These are phyloP conservation scores for Aureobasidium sp. DNA, from an alignment of 2,329 filamentous ascomycete genomes.

Conservation along the genomic window DNA sequence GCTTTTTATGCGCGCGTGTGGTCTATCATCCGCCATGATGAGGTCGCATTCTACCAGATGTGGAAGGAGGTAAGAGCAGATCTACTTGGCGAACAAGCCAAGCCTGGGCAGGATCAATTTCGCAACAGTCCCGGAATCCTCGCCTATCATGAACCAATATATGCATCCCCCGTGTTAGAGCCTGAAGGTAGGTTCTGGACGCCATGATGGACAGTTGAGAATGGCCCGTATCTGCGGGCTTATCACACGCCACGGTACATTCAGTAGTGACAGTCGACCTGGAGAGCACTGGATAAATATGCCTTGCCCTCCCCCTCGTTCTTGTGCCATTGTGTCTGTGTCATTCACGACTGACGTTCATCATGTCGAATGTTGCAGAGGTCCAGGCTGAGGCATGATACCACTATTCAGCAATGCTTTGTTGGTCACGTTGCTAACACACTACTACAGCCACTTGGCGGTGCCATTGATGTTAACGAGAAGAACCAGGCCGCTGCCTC, in stretches of 20 bases:
- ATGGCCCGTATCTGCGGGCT: conserved; percentile 1
- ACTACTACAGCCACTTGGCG: conserved; percentile 21
- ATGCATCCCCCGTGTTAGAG: conserved; percentile 3
- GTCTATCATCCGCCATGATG: conserved; percentile 1
- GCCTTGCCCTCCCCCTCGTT: not conserved
- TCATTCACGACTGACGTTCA: not conserved
- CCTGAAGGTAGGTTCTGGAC: conserved; percentile 3
- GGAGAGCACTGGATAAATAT: not conserved
- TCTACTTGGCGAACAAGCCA: not conserved
- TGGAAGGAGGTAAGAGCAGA: conserved; percentile 6
- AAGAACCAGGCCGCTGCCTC: conserved; percentile 19
- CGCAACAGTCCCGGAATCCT: not conserved
- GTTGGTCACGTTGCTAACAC: not conserved
- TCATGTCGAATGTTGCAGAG: conserved; percentile 9
- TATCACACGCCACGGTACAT: not conserved
- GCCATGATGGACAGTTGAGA: conserved; percentile 5
- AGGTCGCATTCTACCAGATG: conserved; percentile 8
- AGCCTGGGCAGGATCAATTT: not conserved
- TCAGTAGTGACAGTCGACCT: not conserved
- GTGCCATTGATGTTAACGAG: conserved; percentile 32
- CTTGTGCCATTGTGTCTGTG: not conserved
- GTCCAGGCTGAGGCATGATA: not conserved
- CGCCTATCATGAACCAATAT: conserved; percentile 6
- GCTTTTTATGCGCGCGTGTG: conserved; percentile 14
- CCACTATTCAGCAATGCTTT: not conserved